Conservation (phyloP, 176 grass and related monocot species). For the Secale cereale region DNA sequence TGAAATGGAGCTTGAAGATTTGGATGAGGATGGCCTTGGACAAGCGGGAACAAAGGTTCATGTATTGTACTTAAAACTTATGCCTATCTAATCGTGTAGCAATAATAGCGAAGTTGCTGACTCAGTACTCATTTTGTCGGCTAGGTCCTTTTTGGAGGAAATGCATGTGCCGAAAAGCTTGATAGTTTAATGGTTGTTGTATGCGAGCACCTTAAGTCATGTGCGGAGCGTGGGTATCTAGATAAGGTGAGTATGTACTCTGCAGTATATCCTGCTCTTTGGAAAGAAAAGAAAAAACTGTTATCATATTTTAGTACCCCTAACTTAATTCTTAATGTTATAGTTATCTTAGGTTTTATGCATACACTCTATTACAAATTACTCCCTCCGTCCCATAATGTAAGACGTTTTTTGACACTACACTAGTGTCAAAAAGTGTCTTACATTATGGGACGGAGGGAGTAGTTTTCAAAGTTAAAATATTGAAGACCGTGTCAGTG, state of each 20-base stretch:
- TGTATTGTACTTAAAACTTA: conserved; percentile 2
- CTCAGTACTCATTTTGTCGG: conserved; percentile 9
- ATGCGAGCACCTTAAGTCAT: conserved; percentile 80
- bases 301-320: neutral
- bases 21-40: conserved; percentile 44
- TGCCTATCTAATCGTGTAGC: neutral
- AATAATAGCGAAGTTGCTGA: conserved; percentile 1
- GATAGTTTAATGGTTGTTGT: conserved; percentile 82
- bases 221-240: conserved; percentile 38
- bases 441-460: too few relatives aligned
- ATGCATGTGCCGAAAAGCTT: conserved; percentile 76
- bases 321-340: neutral
- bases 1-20: conserved; percentile 91
- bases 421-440: too few relatives aligned
- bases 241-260: conserved; percentile 34
- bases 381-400: too few relatives aligned
- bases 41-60: conserved; percentile 53
- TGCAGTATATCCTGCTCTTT: neutral
- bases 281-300: too few relatives aligned
- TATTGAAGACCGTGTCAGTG: neutral
- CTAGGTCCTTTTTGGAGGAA: conserved; percentile 50
- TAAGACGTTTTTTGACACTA: too few relatives aligned
- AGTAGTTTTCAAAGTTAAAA: neutral
- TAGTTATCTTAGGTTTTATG: neutral
- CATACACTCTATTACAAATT: neutral